Conservation (phyloP, 2,329 filamentous ascomycete species). For the Remersonia thermophila region DNA sequence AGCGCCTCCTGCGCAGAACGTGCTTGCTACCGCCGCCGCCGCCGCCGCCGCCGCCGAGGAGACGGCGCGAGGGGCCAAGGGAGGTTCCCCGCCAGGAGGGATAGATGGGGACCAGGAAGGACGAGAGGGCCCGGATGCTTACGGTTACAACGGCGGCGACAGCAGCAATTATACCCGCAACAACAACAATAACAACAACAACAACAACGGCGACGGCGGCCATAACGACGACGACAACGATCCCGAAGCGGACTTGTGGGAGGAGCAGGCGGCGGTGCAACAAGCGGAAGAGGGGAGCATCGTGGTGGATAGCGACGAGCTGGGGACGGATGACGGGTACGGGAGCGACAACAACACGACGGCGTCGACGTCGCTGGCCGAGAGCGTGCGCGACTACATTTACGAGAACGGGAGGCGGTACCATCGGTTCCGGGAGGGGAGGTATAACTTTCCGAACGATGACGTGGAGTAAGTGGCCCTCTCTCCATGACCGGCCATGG, state of each 20-base stretch:
- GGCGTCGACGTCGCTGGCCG: constrained; percentile 23
- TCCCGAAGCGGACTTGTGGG: constrained; percentile 8
- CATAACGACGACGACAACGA: constrained; percentile 3
- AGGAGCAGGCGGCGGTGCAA: constrained; percentile 15
- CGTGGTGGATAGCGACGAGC: constrained; percentile 19
- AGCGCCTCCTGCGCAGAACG: too few species aligned
- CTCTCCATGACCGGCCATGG: background rate
- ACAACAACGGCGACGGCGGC: too few species aligned
- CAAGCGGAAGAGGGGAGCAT: constrained; percentile 21
- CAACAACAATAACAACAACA: too few species aligned
- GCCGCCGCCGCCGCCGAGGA: too few species aligned
- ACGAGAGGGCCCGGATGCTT: too few species aligned
- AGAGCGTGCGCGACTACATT: constrained; percentile 36
- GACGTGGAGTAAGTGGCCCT: constrained; percentile 32
- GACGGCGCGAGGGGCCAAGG: too few species aligned
- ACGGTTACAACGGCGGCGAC: too few species aligned
- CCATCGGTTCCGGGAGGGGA: constrained; percentile 40
- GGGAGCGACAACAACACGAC: constrained; percentile 19
- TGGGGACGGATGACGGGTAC: constrained; percentile 21
- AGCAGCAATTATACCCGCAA: too few species aligned
- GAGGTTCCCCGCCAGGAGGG: too few species aligned
- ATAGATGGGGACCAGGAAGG: too few species aligned
- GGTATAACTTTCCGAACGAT: constrained; percentile 48
- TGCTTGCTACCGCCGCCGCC: too few species aligned
- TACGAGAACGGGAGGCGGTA: constrained; percentile 48